Evolutionary conservation across 768 basidiomycete genomes (phyloP), one percentile per base, ranked within the genome.

Genomic region (Holtermannia corniformis): DNA sequence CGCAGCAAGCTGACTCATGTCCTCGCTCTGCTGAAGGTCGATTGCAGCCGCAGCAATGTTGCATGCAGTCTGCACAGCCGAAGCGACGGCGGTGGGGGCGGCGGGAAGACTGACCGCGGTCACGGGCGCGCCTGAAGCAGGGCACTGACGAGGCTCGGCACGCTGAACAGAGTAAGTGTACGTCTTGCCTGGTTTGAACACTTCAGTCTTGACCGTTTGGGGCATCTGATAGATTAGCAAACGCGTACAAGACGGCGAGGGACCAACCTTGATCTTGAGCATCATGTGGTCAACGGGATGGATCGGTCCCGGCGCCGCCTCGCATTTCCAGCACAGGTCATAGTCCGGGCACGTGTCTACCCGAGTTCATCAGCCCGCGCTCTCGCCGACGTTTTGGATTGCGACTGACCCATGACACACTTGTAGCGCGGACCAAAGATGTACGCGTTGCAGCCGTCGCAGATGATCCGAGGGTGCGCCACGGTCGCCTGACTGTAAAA

Each of bases 271-370:
- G 41, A 63, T 65, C 60, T 73, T 73, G 51, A 73, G 60, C 63
- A 73, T 64, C 2, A 65, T 64, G 51, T 73, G 72, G 23, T 61
- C 49, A 3, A 40, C 49, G 4, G 68, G 67, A 52, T 73, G 72
- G 2, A 55, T 51, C 1, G 59, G 51, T 25, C 59, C 55, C 5
- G 70, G 66, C 1, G 57, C 21, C 1, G 64, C 54, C 52, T 73
- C 72, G 63, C 70, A 73, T 21, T 57, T 53, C 32, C 66, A 67
- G 53, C 72, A 73, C 2, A 73, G 62, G 51, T 74, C 73, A 49
- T 65, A 72, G 54, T 74, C 72, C 16, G 67, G 63, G 55, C 73
- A 74, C 32, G 32, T 7, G 32, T 37, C 32, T 37, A 32, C 52
- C 52, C 7, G 71, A 71, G 63, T 74, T 72, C 55, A 67, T 63